phyloP scores from a whole-genome alignment of 1,284 basidiomycete species.

The Agroathelia rolfsii region DNA sequence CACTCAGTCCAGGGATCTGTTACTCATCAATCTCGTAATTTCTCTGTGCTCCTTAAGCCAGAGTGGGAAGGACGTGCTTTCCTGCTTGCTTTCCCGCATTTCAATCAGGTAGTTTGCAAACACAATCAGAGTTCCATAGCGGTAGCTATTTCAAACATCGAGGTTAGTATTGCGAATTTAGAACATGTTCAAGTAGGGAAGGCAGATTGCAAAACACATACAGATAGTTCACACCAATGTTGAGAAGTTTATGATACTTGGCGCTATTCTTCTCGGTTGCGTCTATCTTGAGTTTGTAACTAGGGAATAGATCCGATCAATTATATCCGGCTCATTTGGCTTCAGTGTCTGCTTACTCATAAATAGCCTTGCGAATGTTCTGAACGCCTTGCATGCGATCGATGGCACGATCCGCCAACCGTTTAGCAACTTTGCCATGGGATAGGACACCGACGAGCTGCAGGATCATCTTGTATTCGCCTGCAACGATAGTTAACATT shows the following conservation, averaged over 20 bases:
- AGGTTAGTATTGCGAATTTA: slow-evolving; percentile 6
- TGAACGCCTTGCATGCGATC: slow-evolving; percentile 92
- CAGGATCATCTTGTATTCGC: slow-evolving; percentile 95
- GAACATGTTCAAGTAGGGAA: slow-evolving; percentile 8
- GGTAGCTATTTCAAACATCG: slow-evolving; percentile 38
- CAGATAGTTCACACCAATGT: slow-evolving; percentile 79
- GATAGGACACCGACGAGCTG: slow-evolving; percentile 88
- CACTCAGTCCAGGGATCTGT: slow-evolving; percentile 66
- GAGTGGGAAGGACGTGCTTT: slow-evolving; percentile 56
- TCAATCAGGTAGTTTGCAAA: slow-evolving; percentile 96
- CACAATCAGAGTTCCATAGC: slow-evolving; percentile 88
- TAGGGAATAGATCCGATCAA: slow-evolving; percentile 21
- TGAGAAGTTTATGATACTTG: slow-evolving; percentile 68
- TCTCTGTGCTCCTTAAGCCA: slow-evolving; percentile 82
- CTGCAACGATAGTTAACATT: too few species aligned
- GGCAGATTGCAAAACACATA: slow-evolving; percentile 38
- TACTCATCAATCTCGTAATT: slow-evolving; percentile 68
- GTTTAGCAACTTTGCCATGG: slow-evolving; percentile 88
- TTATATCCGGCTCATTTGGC: slow-evolving; percentile 5
- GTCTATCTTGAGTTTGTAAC: slow-evolving; percentile 86
- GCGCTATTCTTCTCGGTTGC: slow-evolving; percentile 69
- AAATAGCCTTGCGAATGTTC: slow-evolving; percentile 86
- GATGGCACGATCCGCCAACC: slow-evolving; percentile 80
- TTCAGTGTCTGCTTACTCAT: slow-evolving; percentile 56
- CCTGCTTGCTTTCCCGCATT: slow-evolving; percentile 37